A percentile compares a stretch with the other conserved stretches of the same genome.
Evolutionary conservation across 306 rosid genomes (phyloP).

Genomic region (Glycine tomentella): DNA sequence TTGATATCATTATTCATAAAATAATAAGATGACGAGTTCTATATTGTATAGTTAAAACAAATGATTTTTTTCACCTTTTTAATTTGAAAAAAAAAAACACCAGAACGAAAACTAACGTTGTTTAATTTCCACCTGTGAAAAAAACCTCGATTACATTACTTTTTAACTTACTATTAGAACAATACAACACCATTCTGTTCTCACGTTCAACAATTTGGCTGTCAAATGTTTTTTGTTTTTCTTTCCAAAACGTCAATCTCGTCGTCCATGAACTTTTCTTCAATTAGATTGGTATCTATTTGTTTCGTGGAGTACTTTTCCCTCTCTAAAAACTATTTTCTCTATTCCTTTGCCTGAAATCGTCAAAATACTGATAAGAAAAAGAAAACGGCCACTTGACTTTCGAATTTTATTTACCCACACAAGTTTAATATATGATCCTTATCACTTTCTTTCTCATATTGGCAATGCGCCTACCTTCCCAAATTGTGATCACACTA

Average conservation of each 20-base stretch:
- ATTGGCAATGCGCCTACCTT: slow-evolving; percentile 34
- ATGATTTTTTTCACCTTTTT: too few relatives aligned
- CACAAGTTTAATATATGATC: neutral
- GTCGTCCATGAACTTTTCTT: neutral
- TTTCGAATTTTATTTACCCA: neutral
- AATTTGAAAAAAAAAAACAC: too few relatives aligned
- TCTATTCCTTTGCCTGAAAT: neutral
- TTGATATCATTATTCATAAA: too few relatives aligned
- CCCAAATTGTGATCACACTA: neutral
- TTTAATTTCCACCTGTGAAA: too few relatives aligned
- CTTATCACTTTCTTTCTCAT: neutral
- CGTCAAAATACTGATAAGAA: neutral
- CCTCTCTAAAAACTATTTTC: neutral
- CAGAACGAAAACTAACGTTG: too few relatives aligned
- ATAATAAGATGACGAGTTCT: too few relatives aligned
- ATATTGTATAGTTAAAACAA: too few relatives aligned
- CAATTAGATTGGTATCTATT: neutral
- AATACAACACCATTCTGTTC: too few relatives aligned
- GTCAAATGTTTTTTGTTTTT: neutral
- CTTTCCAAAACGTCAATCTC: neutral
- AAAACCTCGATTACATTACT: too few relatives aligned
- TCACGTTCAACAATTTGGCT: too few relatives aligned
- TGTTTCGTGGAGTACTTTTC: neutral
- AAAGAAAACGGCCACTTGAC: slow-evolving; percentile 5
- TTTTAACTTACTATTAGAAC: too few relatives aligned